Percentiles rank a stretch among this genome's conserved stretches.
These are phyloP conservation scores for Cyberlindnera mississippiensis DNA, from an alignment of 805 yeast species.

Conservation along the genomic window DNA sequence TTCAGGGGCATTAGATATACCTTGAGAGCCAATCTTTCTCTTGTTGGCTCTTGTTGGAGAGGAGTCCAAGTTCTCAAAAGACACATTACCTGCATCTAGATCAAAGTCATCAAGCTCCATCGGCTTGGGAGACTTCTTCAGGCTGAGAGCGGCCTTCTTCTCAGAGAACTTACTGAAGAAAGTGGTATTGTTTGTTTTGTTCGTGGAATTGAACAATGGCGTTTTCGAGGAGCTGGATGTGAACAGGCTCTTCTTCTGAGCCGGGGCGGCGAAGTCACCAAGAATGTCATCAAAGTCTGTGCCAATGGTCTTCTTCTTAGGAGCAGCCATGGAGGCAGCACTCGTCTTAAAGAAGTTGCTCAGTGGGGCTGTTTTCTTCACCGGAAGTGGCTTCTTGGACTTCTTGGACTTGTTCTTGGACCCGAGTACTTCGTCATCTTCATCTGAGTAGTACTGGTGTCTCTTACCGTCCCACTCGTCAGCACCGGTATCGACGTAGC, in stretches of 20 bases:
- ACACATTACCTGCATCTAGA: constrained; percentile 24
- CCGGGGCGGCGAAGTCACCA: constrained; percentile 30
- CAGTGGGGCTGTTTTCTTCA: constrained; percentile 44
- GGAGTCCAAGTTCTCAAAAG: constrained; percentile 30
- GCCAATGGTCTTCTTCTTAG: constrained; percentile 41
- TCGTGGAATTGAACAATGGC: constrained; percentile 26
- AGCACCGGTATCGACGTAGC: constrained; percentile 89
- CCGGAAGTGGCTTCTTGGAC: constrained; percentile 9
- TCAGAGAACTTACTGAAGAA: constrained; percentile 22
- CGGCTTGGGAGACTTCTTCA: constrained; percentile 3
- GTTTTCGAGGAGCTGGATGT: constrained; percentile 14
- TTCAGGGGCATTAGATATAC: background rate
- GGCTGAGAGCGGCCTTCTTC: constrained; percentile 24
- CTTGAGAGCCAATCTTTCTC: constrained; percentile 5
- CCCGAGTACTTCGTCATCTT: constrained; percentile 40
- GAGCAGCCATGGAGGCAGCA: constrained; percentile 25
- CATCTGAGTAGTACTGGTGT: constrained; percentile 43
- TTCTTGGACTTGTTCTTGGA: constrained; percentile 18
- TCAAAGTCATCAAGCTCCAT: constrained; percentile 26
- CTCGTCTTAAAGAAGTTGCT: constrained; percentile 49
- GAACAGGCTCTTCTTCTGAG: constrained; percentile 18
- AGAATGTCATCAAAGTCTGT: constrained; percentile 68
- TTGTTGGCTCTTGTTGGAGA: constrained; percentile 34
- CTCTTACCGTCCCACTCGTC: constrained; percentile 76
- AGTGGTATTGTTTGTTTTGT: constrained; percentile 24